Evolutionary conservation across 306 rosid species (phyloP).

Genomic region (Lathyrus aphaca): DNA sequence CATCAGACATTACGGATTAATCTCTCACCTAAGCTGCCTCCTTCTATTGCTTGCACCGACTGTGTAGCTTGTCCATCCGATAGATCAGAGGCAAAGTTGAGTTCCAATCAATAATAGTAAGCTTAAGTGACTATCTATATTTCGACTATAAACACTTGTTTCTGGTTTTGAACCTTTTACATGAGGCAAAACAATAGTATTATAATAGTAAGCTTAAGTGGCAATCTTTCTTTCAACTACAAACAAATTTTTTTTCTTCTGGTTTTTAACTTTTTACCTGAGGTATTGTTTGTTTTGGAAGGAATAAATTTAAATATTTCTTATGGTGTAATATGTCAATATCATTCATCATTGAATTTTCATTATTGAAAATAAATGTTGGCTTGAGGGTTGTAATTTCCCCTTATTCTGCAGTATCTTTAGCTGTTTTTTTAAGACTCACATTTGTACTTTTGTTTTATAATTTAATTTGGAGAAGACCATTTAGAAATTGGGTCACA

Average conservation of each 20-base stretch:
- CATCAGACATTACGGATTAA: constrained; percentile 66
- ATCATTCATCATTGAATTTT: constrained; percentile 17
- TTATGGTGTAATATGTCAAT: constrained; percentile 16
- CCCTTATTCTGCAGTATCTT: constrained; percentile 5
- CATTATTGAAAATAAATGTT: constrained; percentile 23
- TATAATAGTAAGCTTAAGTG: neutral
- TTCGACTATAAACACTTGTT: neutral
- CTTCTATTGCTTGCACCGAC: constrained; percentile 54
- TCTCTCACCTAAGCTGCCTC: constrained; percentile 50
- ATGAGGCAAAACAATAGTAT: constrained; percentile 27
- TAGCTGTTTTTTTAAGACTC: neutral
- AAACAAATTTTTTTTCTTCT: neutral
- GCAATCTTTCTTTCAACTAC: neutral
- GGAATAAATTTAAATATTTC: constrained; percentile 41
- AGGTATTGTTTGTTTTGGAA: constrained; percentile 22
- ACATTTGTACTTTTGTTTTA: constrained; percentile 8
- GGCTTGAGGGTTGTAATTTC: constrained; percentile 15
- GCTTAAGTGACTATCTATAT: constrained; percentile 16
- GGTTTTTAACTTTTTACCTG: constrained; percentile 30
- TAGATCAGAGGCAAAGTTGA: constrained; percentile 54
- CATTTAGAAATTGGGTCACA: neutral
- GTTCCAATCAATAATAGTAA: constrained; percentile 33
- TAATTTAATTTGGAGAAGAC: neutral
- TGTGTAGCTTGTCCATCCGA: constrained; percentile 42
- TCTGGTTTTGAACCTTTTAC: constrained; percentile 26